Base-by-base conservation (phyloP, 2,329 filamentous ascomycete species). In the Fusarium subtropicale region DNA sequence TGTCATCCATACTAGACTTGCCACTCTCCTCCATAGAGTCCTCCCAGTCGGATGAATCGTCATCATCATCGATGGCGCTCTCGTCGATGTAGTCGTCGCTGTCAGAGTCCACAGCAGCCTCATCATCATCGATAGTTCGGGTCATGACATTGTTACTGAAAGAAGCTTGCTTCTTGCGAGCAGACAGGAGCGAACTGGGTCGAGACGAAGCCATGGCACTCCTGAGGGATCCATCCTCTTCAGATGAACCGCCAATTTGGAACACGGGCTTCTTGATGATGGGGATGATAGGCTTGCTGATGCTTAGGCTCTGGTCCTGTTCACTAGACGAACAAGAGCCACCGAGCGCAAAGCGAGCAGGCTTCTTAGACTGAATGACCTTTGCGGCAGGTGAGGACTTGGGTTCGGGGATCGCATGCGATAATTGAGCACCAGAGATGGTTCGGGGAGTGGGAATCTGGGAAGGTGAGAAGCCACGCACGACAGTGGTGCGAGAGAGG, bases 381-480 rank as follows among this genome's bases (percentile, higher is more conserved):
- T 91, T 93, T 38, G 87, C 83, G 28, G 84, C 82, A 28, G 86
- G 85, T 39, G 84, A 84, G 0, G 85, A 84, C 45, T 80, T 86
- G 20, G 86, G 84, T 72, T 91, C 90, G 36, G 91, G 87, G 42
- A 92, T 90, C 30, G 85, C 83, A 31, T 87, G 87, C 13, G 85
- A 82, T 38, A 86, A 83, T 51, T 86, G 84, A 44, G 81, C 66
- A 80, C 88, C 68, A 82, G 81, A 76, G 51, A 82, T 78, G 55
- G 81, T 78, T 58, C 81, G 76, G 68, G 83, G 74, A 50, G 82
- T 58, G 60, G 82, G 90, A 42, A 91, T 85, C 64, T 91, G 88
- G 28, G 91, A 90, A 3, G 92, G 92, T 7, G 92, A 92, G 80
- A 97, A 97, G 60, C 94, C 94, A 68, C 92, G 92, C 54, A 97